Evolutionary conservation across 768 basidiomycete species (phyloP), one percentile per base, ranked within the genome.

Genomic region (Suillus discolor): DNA sequence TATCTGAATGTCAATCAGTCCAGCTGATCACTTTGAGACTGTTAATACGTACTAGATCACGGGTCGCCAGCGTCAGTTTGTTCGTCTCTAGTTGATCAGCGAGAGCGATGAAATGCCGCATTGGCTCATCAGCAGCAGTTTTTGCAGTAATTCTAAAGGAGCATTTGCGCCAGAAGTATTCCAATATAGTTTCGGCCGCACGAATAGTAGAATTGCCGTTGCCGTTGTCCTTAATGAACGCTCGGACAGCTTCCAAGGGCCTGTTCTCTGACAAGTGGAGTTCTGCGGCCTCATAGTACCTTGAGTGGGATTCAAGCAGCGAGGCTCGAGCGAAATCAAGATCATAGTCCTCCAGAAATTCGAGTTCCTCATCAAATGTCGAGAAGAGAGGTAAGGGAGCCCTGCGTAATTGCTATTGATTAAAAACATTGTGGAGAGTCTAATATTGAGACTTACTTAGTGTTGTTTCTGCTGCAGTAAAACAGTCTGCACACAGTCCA

Each of bases 301-400:
- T 78, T 16, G 80, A 82, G 13, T 81, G 76, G 5, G 75, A 73
- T 36, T 79, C 77, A 15, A 88, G 76, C 9, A 89, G 68, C 0
- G 74, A 72, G 0, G 83, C 83, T 8, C 79, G 84, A 8, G 84
- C 82, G 15, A 79, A 65, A 67, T 87, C 84, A 7, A 91, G 74
- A 42, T 83, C 83, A 53, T 81, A 80, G 5, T 85, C 81, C 62
- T 88, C 83, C 20, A 87, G 78, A 65, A 86, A 91, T 44, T 83
- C 81, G n/a, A 88, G 67, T 23, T 80, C 79, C 25, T 88, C 85
- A 25, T 90, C 84, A 0, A 80, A 74, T 0, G 81, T 77, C 0
- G 77, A 66, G 65, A 91, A 91, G 4, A 91, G 71, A 8, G 63
- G 76, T 62, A 28, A 81, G 82, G 72, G 83, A 76, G 76, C 73